Evolutionary conservation across 1,139 yeast genomes (phyloP).

Genomic region (Lodderomyces oxycetoniae): DNA sequence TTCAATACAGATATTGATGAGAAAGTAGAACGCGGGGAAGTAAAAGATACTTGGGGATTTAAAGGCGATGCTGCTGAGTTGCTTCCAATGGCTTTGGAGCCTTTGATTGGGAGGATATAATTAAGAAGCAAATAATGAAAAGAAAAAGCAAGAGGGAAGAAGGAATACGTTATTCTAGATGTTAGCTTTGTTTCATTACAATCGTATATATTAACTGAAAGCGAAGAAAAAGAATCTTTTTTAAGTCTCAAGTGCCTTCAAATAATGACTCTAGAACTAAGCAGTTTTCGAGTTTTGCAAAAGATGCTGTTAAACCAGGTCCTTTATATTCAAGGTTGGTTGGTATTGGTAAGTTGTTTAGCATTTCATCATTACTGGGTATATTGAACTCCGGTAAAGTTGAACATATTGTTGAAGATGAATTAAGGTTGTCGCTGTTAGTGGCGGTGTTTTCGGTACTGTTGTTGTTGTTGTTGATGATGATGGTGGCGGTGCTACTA

Average conservation of each 20-base stretch:
- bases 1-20: conserved; percentile 66
- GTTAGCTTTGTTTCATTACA: too few species aligned
- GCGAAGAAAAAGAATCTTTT: too few species aligned
- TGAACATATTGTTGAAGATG: too few species aligned
- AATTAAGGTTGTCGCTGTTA: too few species aligned
- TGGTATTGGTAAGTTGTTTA: too few species aligned
- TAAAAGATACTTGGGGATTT: conserved; percentile 60
- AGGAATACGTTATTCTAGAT: too few species aligned
- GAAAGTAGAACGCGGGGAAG: conserved; percentile 36
- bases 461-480: conserved; percentile 2
- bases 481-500: conserved; percentile 1
- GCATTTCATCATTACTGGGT: too few species aligned
- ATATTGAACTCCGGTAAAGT: too few species aligned
- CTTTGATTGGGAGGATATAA: conserved; percentile 29
- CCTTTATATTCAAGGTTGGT: too few species aligned
- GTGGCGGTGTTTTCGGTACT: not conserved
- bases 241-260: too few species aligned
- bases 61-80: conserved; percentile 75
- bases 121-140: not conserved
- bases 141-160: not conserved
- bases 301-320: too few species aligned
- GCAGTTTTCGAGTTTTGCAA: conserved; percentile 7
- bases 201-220: not conserved
- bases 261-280: conserved; percentile 10
- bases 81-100: conserved; percentile 64